These are phyloP conservation scores for Cercophora scortea DNA, from an alignment of 495 filamentous ascomycete genomes.

Conservation along the genomic window DNA sequence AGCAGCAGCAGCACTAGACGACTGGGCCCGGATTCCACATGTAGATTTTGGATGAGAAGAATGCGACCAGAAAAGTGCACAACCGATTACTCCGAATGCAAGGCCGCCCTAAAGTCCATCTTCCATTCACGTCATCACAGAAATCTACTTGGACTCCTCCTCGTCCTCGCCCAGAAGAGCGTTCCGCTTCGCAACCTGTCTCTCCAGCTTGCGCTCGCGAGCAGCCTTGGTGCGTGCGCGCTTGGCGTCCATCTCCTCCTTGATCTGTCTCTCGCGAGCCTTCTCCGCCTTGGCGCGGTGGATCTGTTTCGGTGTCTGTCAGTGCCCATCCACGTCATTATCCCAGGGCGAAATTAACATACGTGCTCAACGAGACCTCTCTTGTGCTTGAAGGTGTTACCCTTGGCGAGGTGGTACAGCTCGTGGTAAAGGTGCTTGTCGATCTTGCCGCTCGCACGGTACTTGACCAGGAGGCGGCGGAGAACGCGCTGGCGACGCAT, in stretches of 20 bases:
- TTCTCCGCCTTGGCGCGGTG: conserved; percentile 99
- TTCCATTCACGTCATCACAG: conserved; percentile 26
- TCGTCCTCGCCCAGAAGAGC: conserved; percentile 68
- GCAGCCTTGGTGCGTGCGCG: conserved; percentile 99
- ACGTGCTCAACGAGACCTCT: conserved; percentile 98
- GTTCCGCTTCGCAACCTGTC: conserved; percentile 80
- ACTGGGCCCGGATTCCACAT: conserved; percentile 11
- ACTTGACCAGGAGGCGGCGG: conserved; percentile 97
- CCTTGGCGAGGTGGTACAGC: conserved; percentile 99
- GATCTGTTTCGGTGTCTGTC: conserved; percentile 55
- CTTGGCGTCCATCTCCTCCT: conserved; percentile 99
- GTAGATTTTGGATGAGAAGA: conserved; percentile 30
- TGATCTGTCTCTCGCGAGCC: conserved; percentile 82
- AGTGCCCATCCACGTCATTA: conserved; percentile 2
- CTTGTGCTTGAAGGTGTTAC: conserved; percentile 99
- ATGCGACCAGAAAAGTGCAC: conserved; percentile 44
- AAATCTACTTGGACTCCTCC: conserved; percentile 45
- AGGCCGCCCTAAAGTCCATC: conserved; percentile 35
- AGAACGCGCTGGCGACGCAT: conserved; percentile 99
- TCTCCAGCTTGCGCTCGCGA: conserved; percentile 89
- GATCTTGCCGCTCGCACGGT: conserved; percentile 98
- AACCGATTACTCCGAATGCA: conserved; percentile 51
- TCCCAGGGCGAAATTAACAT: conserved; percentile 33
- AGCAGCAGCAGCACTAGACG: background rate
- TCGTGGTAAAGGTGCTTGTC: conserved; percentile 99